Conservation (phyloP, 306 rosid genomes). For the Cicer yamashitae region DNA sequence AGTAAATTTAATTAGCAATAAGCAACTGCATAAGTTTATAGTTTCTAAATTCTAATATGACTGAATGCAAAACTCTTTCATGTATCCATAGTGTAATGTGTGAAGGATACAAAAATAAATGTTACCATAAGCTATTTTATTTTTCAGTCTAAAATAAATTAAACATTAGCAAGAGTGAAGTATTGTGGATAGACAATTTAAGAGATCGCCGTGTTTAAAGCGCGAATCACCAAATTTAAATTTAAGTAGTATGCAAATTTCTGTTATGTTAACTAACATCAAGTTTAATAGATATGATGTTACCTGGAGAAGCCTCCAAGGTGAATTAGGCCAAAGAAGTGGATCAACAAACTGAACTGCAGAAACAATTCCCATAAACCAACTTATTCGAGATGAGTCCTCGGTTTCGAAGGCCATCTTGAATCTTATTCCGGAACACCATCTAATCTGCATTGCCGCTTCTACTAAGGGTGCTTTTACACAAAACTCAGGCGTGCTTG, state of each 20-base stretch:
- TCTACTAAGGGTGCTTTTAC: constrained; percentile 77
- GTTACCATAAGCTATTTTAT: background rate
- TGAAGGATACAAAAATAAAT: background rate
- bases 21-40: background rate
- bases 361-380: constrained; percentile 91
- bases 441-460: constrained; percentile 73
- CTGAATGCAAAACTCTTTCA: constrained; percentile 8
- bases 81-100: constrained; percentile 1
- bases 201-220: background rate
- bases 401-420: constrained; percentile 96
- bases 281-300: constrained; percentile 11
- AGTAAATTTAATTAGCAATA: constrained; percentile 11
- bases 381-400: constrained; percentile 80
- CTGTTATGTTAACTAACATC: background rate
- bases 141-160: background rate
- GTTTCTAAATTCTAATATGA: constrained; percentile 3
- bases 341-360: constrained; percentile 82
- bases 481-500: constrained; percentile 87
- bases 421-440: constrained; percentile 92
- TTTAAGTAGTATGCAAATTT: constrained; percentile 23
- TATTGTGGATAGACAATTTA: background rate
- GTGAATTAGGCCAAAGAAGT: constrained; percentile 84
- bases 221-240: background rate
- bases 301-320: constrained; percentile 99
- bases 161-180: background rate